Conservation (phyloP, 1,284 basidiomycete genomes). For the Cystobasidium pallidum region DNA sequence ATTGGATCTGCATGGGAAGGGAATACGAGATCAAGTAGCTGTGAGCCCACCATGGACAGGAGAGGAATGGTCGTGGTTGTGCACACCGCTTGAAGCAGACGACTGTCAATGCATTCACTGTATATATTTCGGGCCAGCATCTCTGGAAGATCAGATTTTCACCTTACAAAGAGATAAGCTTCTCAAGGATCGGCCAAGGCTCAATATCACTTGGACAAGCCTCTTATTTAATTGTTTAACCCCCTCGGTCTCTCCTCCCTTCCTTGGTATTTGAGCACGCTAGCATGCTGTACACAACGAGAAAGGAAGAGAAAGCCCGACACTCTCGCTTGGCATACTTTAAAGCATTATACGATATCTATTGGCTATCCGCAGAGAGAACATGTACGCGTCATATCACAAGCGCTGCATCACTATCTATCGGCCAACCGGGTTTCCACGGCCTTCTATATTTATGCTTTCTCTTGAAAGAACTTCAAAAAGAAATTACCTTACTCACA, state of each 20-base stretch:
- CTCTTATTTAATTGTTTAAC: no score
- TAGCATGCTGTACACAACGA: not conserved
- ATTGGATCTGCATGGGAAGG: not conserved
- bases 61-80: constrained; percentile 19
- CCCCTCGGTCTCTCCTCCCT: no score
- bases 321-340: constrained; percentile 7
- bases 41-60: not conserved
- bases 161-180: not conserved
- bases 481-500: not conserved
- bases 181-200: no score
- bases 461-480: no score
- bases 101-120: not conserved
- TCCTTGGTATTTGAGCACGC: not conserved
- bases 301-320: no score
- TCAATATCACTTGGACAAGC: no score
- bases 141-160: constrained; percentile 8
- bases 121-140: not conserved
- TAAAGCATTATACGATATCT: no score
- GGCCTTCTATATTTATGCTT: not conserved
- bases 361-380: no score
- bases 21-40: not conserved
- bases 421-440: no score
- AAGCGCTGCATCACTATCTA: not conserved
- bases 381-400: not conserved
- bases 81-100: not conserved